Base-by-base conservation (phyloP, 2,329 filamentous ascomycete species). In the Macrophomina pseudophaseolina region DNA sequence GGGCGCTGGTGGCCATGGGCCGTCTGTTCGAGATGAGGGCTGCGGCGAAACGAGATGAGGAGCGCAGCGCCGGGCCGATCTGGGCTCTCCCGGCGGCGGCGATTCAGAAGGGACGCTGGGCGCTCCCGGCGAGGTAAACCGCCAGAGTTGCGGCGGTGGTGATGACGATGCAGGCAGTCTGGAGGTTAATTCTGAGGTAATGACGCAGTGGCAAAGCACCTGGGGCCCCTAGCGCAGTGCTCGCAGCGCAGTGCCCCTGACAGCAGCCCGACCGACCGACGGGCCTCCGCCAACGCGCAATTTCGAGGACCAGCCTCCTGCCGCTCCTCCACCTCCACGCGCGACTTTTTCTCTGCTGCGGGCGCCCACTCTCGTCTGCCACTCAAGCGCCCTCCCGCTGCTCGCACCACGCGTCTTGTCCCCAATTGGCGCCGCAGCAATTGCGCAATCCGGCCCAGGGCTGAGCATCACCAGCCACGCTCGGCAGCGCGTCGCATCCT, bases 1-100 rank as follows among this genome's bases (percentile, higher is more conserved):
- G 74, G 51, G 76, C 71, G n/a, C 78, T 69, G 40, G 83, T 85
- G 28, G 83, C 81, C 83, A 84, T 84, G 58, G 28, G 18, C 40
- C 16, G 23, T 52, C 48, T 7, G 54, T 44, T 35, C 58, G 58
- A 64, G 59, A 64, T 64, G 60, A 62, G 12, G 52, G 58, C 23
- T 23, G 23, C 58, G 32, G 16, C 7, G 40, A 59, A 59, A 59
- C 40, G 40, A 59, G 56, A 59, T 59, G 42, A 49, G 44, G 44
- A 33, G 8, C 12, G 14, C 14, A 23, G 58, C 12, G 32, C 58
- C 23, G 58, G 58, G 32, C 58, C 30, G 58, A 18, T 28, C 54
- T 59, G 28, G 40, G 54, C 12, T 30, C 35, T 12, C 40, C 38
- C 52, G 33, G 32, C 35, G 35, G n/a, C 32, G 52, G 52, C 52